Base-by-base conservation (phyloP, 78 protist species). In the Diacronema lutheri region DNA sequence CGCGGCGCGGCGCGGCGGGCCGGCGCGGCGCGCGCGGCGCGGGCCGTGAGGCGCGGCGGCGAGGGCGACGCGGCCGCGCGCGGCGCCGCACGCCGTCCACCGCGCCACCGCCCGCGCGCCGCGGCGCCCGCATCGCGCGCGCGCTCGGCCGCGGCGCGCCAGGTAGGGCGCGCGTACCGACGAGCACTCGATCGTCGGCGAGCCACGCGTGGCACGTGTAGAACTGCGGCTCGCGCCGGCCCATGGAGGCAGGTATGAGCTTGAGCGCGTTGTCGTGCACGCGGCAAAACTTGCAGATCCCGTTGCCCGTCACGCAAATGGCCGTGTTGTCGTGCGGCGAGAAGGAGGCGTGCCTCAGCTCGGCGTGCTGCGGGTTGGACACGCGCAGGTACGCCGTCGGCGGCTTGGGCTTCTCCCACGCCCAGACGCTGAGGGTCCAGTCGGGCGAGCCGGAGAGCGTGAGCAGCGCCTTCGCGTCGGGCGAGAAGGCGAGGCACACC, bases 161-260 rank as follows among this genome's bases (percentile, higher is more conserved):
- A n/a, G n/a, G n/a, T n/a, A n/a, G n/a, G n/a, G n/a, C n/a, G n/a
- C n/a, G n/a, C 0, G 92, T 89, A 6, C 87, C 90, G 19, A 86
- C 82, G 11, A 89, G 64, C 4, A 92, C 35, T 1, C 90, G 68
- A 10, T 89, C 91, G 23, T 92, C 92, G 6, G 74, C 26, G 40
- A 92, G 78, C 95, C 95, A 92, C 21, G 85, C 72, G 78, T 90
- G 93, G 41, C 84, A 58, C 57, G 80, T 72, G 84, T 90, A 92
- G 58, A 83, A 46, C 78, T 82, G 90, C 4, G 81, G 79, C 83
- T 84, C 80, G 6, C 55, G 69, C 35, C 78, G 57, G 64, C 66
- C 86, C 64, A 89, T 40, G 33, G 61, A 40, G 20, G 80, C 78
- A 6, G 80, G 90, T 12, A 79, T 16, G 38, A 57, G 86, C 80